Conservation (phyloP, 441 rosid genomes). For the Corymbia calophylla region DNA sequence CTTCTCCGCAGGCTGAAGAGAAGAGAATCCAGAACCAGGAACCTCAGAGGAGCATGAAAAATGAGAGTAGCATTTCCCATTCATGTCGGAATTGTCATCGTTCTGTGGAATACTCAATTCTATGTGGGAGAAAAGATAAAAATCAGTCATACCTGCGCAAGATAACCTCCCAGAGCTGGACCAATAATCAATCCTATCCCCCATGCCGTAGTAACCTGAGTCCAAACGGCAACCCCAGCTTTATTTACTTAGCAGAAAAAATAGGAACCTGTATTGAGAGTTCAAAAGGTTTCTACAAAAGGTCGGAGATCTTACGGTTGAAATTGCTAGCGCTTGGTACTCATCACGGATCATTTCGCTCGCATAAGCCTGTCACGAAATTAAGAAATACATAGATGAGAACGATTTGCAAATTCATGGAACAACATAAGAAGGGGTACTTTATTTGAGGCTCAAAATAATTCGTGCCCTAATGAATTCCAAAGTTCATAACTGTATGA, state of each 20-base stretch:
- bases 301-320: conserved; percentile 47
- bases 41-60: neutral
- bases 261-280: neutral
- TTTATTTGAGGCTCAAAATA: neutral
- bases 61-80: neutral
- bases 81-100: neutral
- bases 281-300: too few relatives aligned
- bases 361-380: conserved; percentile 60
- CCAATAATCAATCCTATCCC: conserved; percentile 64
- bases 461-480: neutral
- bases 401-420: neutral
- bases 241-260: neutral
- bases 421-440: neutral
- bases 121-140: neutral
- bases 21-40: neutral
- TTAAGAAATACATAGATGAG: neutral
- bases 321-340: conserved; percentile 64
- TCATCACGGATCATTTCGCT: conserved; percentile 60
- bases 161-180: conserved; percentile 70
- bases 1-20: conserved; percentile 5
- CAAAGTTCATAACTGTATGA: neutral
- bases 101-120: neutral
- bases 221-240: neutral
- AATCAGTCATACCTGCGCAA: conserved; percentile 45
- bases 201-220: conserved; percentile 58